Evolutionary conservation across 2,329 filamentous ascomycete species (phyloP), one percentile per base, ranked within the genome.

Genomic region (Trichoderma sp.): DNA sequence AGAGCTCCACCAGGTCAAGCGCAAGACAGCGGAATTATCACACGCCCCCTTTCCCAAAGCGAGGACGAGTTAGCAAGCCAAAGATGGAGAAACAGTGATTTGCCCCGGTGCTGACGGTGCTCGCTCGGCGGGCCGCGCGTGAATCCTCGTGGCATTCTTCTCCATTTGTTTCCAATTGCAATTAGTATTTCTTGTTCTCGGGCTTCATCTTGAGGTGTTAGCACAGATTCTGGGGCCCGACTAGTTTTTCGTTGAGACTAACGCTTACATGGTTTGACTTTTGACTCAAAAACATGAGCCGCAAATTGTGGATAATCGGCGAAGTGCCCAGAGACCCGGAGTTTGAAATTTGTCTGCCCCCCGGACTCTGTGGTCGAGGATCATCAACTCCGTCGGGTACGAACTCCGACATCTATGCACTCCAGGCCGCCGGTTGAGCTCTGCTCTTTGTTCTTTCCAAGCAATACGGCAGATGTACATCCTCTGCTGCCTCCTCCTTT

Each of bases 101-200:
- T 43, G 67, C 67, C 56, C 66, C 51, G 51, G 64, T 34, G 64
- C 64, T 67, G 64, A 67, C 32, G 56, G 65, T 69, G 56, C 39
- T 70, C 57, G 67, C 15, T 70, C 57, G 57, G 58, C 67, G 67
- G 67, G 57, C 67, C 67, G 67, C 67, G 53, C 26, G 67, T 36
- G 67, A 70, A 70, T 70, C 67, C 67, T 70, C 67, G 67, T 70
- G 67, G 67, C 67, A 70, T 28, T 62, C 21, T 51, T 61, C 67
- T 62, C 67, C 67, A 70, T 34, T 32, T 39, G 36, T 61, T 36
- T 9, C 34, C n/a, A 26, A 26, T 57, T 34, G 30, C 32, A 26
- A 39, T 60, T 34, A 32, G 3, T 32, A 15, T 26, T 21, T 32
- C 14, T 58, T 30, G 30, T 56, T 9, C 30, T 57, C 6, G 30